phyloP scores from a whole-genome alignment of 331 rosid species.

The Quercus tomentella region DNA sequence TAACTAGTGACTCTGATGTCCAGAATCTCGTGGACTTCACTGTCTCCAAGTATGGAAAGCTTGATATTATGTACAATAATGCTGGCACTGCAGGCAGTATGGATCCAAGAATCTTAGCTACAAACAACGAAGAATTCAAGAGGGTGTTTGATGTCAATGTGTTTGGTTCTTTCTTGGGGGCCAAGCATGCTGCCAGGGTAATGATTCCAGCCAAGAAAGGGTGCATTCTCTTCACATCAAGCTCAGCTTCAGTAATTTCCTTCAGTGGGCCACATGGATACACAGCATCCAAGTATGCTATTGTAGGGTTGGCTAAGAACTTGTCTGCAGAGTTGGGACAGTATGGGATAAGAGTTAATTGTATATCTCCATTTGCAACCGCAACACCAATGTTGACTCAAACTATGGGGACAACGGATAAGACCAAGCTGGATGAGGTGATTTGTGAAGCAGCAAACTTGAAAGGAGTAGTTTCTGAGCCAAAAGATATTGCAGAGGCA shows the following conservation, averaged over 20 bases:
- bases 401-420: not conserved
- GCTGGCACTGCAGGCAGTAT: conserved; percentile 37
- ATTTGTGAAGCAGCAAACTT: conserved; percentile 23
- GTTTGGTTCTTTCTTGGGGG: conserved; percentile 38
- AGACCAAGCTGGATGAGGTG: conserved; percentile 16
- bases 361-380: conserved; percentile 22
- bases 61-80: conserved; percentile 63
- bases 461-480: conserved; percentile 25
- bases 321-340: conserved; percentile 40
- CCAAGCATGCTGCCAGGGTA: conserved; percentile 40
- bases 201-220: conserved; percentile 39
- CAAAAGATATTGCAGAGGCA: conserved; percentile 46
- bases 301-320: conserved; percentile 36
- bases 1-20: conserved; percentile 41
- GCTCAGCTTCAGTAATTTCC: conserved; percentile 3
- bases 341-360: conserved; percentile 33
- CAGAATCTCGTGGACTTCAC: conserved; percentile 34
- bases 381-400: conserved; percentile 26
- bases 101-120: not conserved
- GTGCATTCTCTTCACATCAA: conserved; percentile 34
- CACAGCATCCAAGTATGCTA: conserved; percentile 33
- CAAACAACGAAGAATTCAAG: conserved; percentile 25
- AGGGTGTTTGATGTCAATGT: conserved; percentile 39
- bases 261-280: conserved; percentile 29
- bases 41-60: conserved; percentile 37